phyloP scores from a whole-genome alignment of 345 rosid genomes.

The Alliaria petiolata region DNA sequence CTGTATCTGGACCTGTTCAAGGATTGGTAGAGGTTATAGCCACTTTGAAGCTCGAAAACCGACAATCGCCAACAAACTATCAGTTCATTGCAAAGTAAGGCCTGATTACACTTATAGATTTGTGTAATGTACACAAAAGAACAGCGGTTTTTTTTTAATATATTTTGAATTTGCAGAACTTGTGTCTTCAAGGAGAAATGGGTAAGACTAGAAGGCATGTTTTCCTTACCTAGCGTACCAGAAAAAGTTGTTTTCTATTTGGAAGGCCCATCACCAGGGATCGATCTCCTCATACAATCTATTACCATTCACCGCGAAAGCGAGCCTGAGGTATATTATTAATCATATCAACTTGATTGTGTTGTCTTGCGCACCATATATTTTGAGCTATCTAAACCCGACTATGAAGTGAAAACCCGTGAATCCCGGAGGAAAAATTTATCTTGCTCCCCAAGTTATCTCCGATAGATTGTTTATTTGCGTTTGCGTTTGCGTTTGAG shows the following conservation, averaged over 20 bases:
- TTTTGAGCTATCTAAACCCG: no score
- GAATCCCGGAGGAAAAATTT: no score
- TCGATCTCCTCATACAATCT: slow-evolving; percentile 63
- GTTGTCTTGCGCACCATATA: no score
- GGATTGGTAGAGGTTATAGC: slow-evolving; percentile 64
- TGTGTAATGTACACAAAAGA: slow-evolving; percentile 38
- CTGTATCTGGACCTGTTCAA: slow-evolving; percentile 60
- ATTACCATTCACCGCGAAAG: slow-evolving; percentile 48
- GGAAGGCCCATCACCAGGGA: slow-evolving; percentile 86
- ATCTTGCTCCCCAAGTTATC: no score
- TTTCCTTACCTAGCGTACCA: slow-evolving; percentile 59
- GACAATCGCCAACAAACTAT: slow-evolving; percentile 47
- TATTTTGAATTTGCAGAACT: slow-evolving; percentile 50
- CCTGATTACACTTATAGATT: background rate
- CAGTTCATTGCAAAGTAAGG: slow-evolving; percentile 72
- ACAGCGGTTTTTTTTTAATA: slow-evolving; percentile 27
- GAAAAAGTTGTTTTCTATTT: slow-evolving; percentile 66
- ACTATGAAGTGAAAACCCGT: no score
- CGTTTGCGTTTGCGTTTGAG: background rate
- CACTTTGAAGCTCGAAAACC: slow-evolving; percentile 62
- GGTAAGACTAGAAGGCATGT: slow-evolving; percentile 79
- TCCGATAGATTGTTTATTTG: no score
- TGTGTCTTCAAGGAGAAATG: slow-evolving; percentile 61
- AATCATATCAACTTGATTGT: background rate
- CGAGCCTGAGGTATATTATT: slow-evolving; percentile 39